Evolutionary conservation across 2,329 filamentous ascomycete species (phyloP), one percentile per base, ranked within the genome.

Genomic region (Hymenoscyphus repandus): DNA sequence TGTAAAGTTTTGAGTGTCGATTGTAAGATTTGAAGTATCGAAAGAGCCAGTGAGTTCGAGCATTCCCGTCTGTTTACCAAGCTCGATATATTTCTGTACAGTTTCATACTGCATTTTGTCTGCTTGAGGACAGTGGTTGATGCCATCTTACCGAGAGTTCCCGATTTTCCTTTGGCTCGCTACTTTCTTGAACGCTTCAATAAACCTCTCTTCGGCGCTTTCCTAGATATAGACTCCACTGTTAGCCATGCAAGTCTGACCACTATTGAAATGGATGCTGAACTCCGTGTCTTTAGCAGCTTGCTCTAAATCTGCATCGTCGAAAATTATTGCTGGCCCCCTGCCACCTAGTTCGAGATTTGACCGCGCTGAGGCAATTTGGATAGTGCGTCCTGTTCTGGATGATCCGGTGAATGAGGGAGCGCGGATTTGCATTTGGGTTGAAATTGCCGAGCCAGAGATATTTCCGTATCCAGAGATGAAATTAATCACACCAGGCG

Each of bases 351-450:
- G 79, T 66, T 84, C 80, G 6, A 83, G 65, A 55, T 73, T 86
- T 0, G 59, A 62, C 1, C 76, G 69, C 13, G 79, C 75, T 0
- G 86, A 85, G 64, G 58, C 79, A 65, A 85, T 85, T 82, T 89
- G 88, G 55, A 90, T 87, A 34, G 81, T 73, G 39, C 79, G 77
- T 5, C 82, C 86, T 0, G 86, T 90, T 2, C 74, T 71, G 0
- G 86, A 89, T 1, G 81, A 86, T 18, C 86, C 86, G 0, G 86
- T 90, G 58, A 90, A 90, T 0, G 86, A 88, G 6, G 56, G 36
- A 5, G 55, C 55, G 36, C 63, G 54, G n/a, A 69, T 61, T 37
- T 64, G 57, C 64, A 66, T 65, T 47, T 68, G 66, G 12, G 47
- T 32, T 9, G 63, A 56, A 4, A 69, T 55, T 5, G 61, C 55